phyloP scores from a whole-genome alignment of 1,139 yeast genomes.

The Arxiozyma slooffiae region DNA sequence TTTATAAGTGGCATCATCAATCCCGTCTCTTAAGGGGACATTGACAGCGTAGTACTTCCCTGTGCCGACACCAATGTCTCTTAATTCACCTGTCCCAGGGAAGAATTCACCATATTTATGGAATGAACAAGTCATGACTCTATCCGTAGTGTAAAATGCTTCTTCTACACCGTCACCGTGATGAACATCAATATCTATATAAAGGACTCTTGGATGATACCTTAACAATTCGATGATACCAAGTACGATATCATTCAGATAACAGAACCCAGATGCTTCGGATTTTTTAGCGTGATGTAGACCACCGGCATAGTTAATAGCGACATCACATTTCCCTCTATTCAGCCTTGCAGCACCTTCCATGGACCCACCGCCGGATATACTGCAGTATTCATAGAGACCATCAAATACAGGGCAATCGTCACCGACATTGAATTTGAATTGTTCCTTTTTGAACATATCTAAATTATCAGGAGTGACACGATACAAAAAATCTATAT shows the following conservation, averaged over 20 bases:
- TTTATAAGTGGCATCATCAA: constrained; percentile 80
- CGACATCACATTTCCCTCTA: constrained; percentile 89
- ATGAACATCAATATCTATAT: constrained; percentile 91
- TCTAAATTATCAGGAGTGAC: constrained; percentile 94
- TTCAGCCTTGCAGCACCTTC: constrained; percentile 93
- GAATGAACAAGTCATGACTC: constrained; percentile 96
- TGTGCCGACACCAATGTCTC: constrained; percentile 82
- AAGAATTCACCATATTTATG: constrained; percentile 95
- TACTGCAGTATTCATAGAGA: constrained; percentile 85
- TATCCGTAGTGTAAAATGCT: constrained; percentile 90
- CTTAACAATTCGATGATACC: constrained; percentile 83
- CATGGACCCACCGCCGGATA: constrained; percentile 93
- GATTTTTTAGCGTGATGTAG: constrained; percentile 93
- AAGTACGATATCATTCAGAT: constrained; percentile 78
- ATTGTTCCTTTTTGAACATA: constrained; percentile 82
- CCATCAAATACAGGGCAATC: constrained; percentile 98
- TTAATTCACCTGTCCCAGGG: constrained; percentile 90
- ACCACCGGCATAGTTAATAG: constrained; percentile 95
- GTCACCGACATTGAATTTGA: constrained; percentile 91
- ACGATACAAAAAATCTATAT: constrained; percentile 83
- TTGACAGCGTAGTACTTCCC: constrained; percentile 83
- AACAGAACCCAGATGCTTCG: constrained; percentile 95
- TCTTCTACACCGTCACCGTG: constrained; percentile 99
- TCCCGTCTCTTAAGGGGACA: constrained; percentile 86
- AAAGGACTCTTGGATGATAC: constrained; percentile 90